Evolutionary conservation across 1,284 basidiomycete species (phyloP).

Genomic region (Bondarzewia mesenterica): DNA sequence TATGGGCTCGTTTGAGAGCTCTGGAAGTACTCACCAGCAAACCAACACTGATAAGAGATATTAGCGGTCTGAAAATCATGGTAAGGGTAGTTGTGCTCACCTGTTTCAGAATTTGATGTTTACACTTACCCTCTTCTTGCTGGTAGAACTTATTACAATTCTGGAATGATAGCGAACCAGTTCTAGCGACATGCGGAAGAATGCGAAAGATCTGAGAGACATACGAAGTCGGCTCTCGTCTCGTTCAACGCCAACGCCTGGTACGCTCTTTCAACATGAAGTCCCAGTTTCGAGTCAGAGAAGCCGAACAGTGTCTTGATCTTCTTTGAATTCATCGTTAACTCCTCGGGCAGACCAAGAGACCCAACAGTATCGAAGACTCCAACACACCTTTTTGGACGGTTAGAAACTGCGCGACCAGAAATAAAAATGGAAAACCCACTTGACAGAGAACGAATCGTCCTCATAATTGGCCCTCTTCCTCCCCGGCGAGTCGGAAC

Average conservation of each 20-base stretch:
- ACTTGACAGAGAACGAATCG: conserved; percentile 56
- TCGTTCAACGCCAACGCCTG: conserved; percentile 65
- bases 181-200: neutral
- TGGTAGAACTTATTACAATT: conserved; percentile 56
- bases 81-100: conserved; percentile 24
- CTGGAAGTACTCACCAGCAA: conserved; percentile 37
- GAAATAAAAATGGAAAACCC: conserved; percentile 11
- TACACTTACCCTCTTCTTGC: conserved; percentile 39
- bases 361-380: conserved; percentile 71
- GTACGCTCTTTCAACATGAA: conserved; percentile 56
- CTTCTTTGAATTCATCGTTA: conserved; percentile 33
- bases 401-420: conserved; percentile 6
- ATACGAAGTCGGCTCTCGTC: conserved; percentile 55
- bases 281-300: conserved; percentile 45
- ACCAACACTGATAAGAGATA: conserved; percentile 52
- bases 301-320: conserved; percentile 53
- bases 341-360: conserved; percentile 56
- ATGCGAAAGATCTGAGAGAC: conserved; percentile 15
- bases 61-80: too few relatives aligned
- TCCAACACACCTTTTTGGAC: conserved; percentile 46
- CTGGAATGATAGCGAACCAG: conserved; percentile 33
- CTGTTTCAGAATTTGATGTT: conserved; percentile 55
- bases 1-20: neutral
- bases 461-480: conserved; percentile 36
- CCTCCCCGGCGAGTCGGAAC: conserved; percentile 41